Conservation (phyloP, 257 asterid genomes). For the Knoxia roxburghii region DNA sequence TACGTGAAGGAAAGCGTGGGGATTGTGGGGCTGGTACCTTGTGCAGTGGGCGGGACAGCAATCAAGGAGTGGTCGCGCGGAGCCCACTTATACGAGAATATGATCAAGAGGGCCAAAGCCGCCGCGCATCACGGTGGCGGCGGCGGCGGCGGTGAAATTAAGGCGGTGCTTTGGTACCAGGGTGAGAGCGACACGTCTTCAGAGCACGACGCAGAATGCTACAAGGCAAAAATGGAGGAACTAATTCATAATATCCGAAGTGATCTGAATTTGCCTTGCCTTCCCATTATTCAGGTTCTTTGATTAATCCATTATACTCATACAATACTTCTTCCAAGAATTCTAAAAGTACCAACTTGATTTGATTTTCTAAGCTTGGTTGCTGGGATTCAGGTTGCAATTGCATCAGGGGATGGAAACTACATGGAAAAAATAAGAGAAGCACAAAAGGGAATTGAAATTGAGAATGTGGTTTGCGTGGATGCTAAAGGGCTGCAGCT, state of each 20-base stretch:
- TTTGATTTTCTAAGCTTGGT: background rate
- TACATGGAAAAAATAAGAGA: constrained; percentile 50
- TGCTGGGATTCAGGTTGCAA: constrained; percentile 44
- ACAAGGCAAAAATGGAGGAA: constrained; percentile 51
- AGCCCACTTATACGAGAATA: constrained; percentile 46
- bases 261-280: constrained; percentile 56
- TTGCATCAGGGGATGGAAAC: constrained; percentile 52
- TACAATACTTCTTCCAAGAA: too few species aligned
- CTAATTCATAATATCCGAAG: constrained; percentile 46
- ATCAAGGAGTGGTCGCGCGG: constrained; percentile 87
- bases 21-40: constrained; percentile 65
- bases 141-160: constrained; percentile 37
- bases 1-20: constrained; percentile 51
- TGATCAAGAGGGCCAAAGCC: constrained; percentile 59
- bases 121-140: constrained; percentile 18
- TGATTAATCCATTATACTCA: background rate
- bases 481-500: constrained; percentile 71
- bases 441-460: constrained; percentile 46
- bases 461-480: constrained; percentile 54
- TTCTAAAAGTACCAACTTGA: too few species aligned
- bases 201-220: constrained; percentile 46
- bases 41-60: constrained; percentile 92
- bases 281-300: constrained; percentile 67
- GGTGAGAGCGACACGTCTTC: constrained; percentile 84
- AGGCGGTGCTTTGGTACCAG: constrained; percentile 85